Evolutionary conservation across 352 stramenopile genomes (phyloP).

Genomic region (Pythium volutum): DNA sequence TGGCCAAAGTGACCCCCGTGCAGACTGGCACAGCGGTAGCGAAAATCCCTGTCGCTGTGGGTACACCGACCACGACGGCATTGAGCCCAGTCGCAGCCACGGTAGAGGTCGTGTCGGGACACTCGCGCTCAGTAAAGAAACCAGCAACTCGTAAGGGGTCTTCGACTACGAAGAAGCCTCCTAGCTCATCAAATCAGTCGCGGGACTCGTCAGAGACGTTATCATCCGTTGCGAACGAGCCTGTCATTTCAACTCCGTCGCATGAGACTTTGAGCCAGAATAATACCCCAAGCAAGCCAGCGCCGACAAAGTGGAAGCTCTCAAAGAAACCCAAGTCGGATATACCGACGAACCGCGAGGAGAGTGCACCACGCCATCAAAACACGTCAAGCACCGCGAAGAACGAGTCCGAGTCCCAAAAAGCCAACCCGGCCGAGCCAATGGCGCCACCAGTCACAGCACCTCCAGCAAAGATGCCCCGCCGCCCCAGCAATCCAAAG

Average conservation of each 20-base stretch:
- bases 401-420: background rate
- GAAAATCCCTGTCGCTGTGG: background rate
- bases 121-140: too few relatives aligned
- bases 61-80: background rate
- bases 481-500: constrained; percentile 17
- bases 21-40: background rate
- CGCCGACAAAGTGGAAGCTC: background rate
- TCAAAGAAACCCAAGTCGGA: background rate
- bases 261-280: background rate
- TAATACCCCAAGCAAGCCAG: background rate
- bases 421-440: background rate
- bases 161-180: background rate
- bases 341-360: background rate
- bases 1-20: background rate
- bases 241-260: background rate
- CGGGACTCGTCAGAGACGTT: background rate
- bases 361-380: background rate
- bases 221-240: background rate
- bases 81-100: background rate
- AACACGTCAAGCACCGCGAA: background rate
- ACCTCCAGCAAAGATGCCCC: background rate
- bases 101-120: background rate
- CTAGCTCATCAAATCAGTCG: background rate
- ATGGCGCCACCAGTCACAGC: background rate
- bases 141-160: background rate